Percentiles rank a stretch among this genome's conserved stretches.
Conservation (phyloP, 129 eudicot genomes). For the Scalesia atractyloides region DNA sequence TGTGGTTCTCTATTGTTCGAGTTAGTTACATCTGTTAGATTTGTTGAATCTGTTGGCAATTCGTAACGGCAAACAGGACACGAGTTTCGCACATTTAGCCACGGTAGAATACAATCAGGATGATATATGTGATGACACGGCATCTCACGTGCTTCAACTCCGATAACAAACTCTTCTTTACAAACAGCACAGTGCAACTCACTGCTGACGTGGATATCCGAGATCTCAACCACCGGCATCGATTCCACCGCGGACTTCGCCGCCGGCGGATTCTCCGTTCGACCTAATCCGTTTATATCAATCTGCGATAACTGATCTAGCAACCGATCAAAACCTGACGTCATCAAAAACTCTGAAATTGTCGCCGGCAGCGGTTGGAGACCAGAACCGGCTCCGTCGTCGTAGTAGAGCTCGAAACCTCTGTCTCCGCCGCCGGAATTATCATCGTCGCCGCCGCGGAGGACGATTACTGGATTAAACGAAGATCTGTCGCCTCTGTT, state of each 20-base stretch:
- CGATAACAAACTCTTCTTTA: constrained; percentile 31
- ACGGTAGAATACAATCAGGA: constrained; percentile 43
- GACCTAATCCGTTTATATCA: constrained; percentile 54
- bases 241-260: constrained; percentile 60
- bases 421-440: constrained; percentile 36
- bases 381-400: constrained; percentile 69
- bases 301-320: constrained; percentile 74
- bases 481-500: constrained; percentile 55
- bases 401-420: constrained; percentile 59
- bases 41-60: constrained; percentile 43
- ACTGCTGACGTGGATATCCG: constrained; percentile 24
- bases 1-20: constrained; percentile 22
- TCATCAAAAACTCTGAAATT: constrained; percentile 69
- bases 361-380: constrained; percentile 62
- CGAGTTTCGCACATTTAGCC: constrained; percentile 36
- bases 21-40: constrained; percentile 37
- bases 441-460: constrained; percentile 34
- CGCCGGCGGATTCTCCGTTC: constrained; percentile 68
- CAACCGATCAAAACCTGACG: constrained; percentile 71
- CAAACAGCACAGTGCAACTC: constrained; percentile 39
- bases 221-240: constrained; percentile 51
- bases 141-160: constrained; percentile 29
- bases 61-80: constrained; percentile 47
- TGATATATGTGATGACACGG: constrained; percentile 31
- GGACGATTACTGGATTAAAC: constrained; percentile 69